These are phyloP conservation scores for Aspergillus sp. DNA, from an alignment of 2,329 filamentous ascomycete species.

Conservation along the genomic window DNA sequence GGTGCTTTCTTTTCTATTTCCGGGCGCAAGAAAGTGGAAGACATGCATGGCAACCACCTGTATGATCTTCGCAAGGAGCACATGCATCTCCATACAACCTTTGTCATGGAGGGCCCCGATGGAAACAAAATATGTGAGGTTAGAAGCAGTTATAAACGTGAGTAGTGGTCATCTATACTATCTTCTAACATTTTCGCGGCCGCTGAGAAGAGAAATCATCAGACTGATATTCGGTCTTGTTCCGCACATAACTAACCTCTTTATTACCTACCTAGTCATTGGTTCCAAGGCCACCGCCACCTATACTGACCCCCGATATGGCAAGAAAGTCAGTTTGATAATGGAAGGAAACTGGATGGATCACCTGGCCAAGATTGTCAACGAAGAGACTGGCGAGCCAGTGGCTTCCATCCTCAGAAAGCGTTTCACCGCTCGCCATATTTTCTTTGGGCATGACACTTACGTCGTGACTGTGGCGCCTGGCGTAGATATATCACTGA, in stretches of 20 bases:
- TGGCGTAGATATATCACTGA: not conserved
- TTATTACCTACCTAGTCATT: not conserved
- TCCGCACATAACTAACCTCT: too few relatives aligned
- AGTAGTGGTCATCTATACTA: not conserved
- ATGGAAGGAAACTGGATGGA: slow-evolving; percentile 3
- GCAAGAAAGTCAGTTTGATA: not conserved
- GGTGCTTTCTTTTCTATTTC: not conserved
- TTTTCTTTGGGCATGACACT: not conserved
- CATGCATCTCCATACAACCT: not conserved
- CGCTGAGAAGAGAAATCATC: too few relatives aligned
- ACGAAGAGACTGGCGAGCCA: not conserved
- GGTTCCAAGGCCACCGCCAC: not conserved
- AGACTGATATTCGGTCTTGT: too few relatives aligned
- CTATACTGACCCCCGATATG: not conserved
- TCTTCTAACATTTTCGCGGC: too few relatives aligned
- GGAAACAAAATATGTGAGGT: not conserved
- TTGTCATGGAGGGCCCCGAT: not conserved
- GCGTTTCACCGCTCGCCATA: not conserved
- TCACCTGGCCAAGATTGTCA: not conserved
- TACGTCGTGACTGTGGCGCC: not conserved
- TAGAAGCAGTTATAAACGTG: slow-evolving; percentile 1
- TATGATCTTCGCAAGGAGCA: not conserved
- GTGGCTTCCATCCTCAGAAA: slow-evolving; percentile 1
- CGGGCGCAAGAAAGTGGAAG: not conserved
- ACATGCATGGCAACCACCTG: not conserved